Conservation (phyloP, 768 basidiomycete species). For the Suillus variegatus region DNA sequence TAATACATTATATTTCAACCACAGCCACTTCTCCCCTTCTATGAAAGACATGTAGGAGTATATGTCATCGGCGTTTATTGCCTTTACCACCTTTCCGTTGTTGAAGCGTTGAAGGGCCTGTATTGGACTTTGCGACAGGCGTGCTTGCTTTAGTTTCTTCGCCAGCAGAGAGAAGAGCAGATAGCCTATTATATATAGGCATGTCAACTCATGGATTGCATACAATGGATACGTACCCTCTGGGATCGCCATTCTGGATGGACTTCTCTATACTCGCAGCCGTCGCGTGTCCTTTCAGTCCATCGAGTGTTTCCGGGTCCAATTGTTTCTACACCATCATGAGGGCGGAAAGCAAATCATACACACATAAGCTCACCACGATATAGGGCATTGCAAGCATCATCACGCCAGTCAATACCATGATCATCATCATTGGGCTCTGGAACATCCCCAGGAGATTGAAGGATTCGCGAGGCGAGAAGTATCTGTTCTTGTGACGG, state of each 20-base stretch:
- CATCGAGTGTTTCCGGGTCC: slow-evolving; percentile 69
- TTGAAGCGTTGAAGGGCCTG: slow-evolving; percentile 22
- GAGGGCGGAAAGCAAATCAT: slow-evolving; percentile 1
- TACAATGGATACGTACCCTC: slow-evolving; percentile 45
- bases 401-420: slow-evolving; percentile 65
- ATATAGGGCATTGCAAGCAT: slow-evolving; percentile 75
- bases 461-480: slow-evolving; percentile 71
- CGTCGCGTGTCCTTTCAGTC: slow-evolving; percentile 61
- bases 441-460: slow-evolving; percentile 74
- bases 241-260: slow-evolving; percentile 58
- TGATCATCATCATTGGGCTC: slow-evolving; percentile 84
- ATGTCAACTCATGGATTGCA: neutral
- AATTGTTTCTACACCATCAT: slow-evolving; percentile 60
- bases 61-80: slow-evolving; percentile 33
- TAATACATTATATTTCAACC: slow-evolving; percentile 9
- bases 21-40: neutral
- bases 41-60: slow-evolving; percentile 21
- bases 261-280: slow-evolving; percentile 56
- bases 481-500: slow-evolving; percentile 61
- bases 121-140: slow-evolving; percentile 11
- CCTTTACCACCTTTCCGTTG: slow-evolving; percentile 39
- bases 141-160: slow-evolving; percentile 35
- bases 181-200: slow-evolving; percentile 36
- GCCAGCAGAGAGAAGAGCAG: slow-evolving; percentile 43
- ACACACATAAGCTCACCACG: slow-evolving; percentile 47